Evolutionary conservation across 179 eudicot species (phyloP).

Genomic region (Patellifolia procumbens): DNA sequence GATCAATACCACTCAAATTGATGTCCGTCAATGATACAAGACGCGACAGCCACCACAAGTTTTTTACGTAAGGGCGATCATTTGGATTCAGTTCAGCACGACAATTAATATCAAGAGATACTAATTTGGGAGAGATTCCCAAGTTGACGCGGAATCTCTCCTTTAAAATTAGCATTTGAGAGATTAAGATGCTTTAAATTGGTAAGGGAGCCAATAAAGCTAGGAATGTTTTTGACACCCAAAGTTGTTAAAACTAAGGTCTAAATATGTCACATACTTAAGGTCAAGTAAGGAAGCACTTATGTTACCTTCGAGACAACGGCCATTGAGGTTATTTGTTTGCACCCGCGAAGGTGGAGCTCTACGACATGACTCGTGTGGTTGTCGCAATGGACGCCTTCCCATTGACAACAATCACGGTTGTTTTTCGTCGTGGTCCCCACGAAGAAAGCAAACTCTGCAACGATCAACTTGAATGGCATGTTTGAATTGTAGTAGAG

Average conservation of each 20-base stretch:
- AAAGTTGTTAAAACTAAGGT: slow-evolving; percentile 26
- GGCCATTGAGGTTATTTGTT: neutral
- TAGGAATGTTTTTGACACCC: slow-evolving; percentile 4
- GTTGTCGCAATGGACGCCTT: slow-evolving; percentile 20
- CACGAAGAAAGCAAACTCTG: slow-evolving; percentile 20
- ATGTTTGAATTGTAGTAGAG: slow-evolving; percentile 21
- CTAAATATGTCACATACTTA: slow-evolving; percentile 21
- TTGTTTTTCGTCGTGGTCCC: neutral
- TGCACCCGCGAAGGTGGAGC: slow-evolving; percentile 12
- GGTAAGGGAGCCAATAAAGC: slow-evolving; percentile 28
- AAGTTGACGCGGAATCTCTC: slow-evolving; percentile 25
- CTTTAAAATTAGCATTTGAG: neutral
- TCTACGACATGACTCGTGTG: slow-evolving; percentile 20
- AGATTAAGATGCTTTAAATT: slow-evolving; percentile 30
- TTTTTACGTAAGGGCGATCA: slow-evolving; percentile 2
- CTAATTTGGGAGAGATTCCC: slow-evolving; percentile 31
- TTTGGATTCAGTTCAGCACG: neutral
- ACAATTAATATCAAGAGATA: slow-evolving; percentile 13
- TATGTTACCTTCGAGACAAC: slow-evolving; percentile 29
- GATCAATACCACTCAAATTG: slow-evolving; percentile 18
- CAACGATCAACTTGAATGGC: slow-evolving; percentile 7
- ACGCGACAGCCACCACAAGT: slow-evolving; percentile 32
- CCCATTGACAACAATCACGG: slow-evolving; percentile 30
- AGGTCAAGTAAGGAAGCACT: slow-evolving; percentile 34
- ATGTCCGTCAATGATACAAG: slow-evolving; percentile 22